Conservation (phyloP, 768 basidiomycete genomes). For the Rhizopogon roseolus region DNA sequence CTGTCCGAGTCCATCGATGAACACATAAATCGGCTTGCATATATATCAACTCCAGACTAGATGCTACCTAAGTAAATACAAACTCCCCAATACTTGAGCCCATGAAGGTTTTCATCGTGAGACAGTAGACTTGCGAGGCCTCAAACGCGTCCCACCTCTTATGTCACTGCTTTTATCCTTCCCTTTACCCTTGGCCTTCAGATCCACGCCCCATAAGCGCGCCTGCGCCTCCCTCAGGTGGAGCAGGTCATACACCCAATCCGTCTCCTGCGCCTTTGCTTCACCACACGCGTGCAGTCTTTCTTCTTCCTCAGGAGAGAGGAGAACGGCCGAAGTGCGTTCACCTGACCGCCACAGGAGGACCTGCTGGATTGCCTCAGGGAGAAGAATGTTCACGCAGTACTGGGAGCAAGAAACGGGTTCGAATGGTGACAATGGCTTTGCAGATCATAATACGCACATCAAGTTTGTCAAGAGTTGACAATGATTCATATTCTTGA, state of each 20-base stretch:
- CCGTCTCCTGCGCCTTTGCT: slow-evolving; percentile 45
- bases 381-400: slow-evolving; percentile 65
- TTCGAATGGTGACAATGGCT: slow-evolving; percentile 1
- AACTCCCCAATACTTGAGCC: not conserved
- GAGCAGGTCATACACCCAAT: slow-evolving; percentile 67
- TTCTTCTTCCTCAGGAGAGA: slow-evolving; percentile 51
- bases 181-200: slow-evolving; percentile 22
- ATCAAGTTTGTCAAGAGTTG: slow-evolving; percentile 46
- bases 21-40: no score
- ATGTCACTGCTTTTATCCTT: slow-evolving; percentile 12
- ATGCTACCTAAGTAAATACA: not conserved
- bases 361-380: slow-evolving; percentile 67
- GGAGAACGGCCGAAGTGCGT: slow-evolving; percentile 45
- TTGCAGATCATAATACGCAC: slow-evolving; percentile 25
- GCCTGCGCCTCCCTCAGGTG: slow-evolving; percentile 32
- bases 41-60: no score
- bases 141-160: slow-evolving; percentile 25
- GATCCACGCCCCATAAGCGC: slow-evolving; percentile 31
- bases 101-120: slow-evolving; percentile 7
- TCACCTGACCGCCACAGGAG: slow-evolving; percentile 67
- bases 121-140: slow-evolving; percentile 18
- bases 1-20: no score
- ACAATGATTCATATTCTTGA: slow-evolving; percentile 39
- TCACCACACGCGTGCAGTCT: slow-evolving; percentile 46
- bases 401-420: slow-evolving; percentile 40